Evolutionary conservation across 495 filamentous ascomycete species (phyloP), one percentile per base, ranked within the genome.

Genomic region (Chlorociboria aeruginascens): DNA sequence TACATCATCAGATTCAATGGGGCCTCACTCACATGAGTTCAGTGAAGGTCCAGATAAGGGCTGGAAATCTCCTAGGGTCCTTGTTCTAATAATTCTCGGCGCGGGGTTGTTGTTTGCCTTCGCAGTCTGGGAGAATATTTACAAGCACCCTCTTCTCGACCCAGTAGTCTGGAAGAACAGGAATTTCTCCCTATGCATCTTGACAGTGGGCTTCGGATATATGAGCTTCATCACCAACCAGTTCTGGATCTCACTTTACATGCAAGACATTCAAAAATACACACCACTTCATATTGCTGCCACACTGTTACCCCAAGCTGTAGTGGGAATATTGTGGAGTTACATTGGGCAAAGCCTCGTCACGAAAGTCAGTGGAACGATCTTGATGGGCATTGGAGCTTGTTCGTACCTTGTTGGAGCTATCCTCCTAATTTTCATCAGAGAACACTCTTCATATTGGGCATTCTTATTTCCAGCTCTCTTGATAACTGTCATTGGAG

Each of bases 1-100:
- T 12, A 51, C 55, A 0, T 20, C 12, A 25, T 41, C 32, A 30
- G 10, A 20, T 31, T 43, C 12, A 1, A 9, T 20, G 13, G 25
- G 10, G 9, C 13, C 17, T 38, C n/a, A 16, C 52, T 54, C 43
- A 54, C 36, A 32, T 32, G 20, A 3, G 11, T 7, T 8, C 25
- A 54, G 52, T 13, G 57, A 66, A 48, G 58, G 57, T 7, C 60
- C 63, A 0, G 62, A 78, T 20, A 71, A 74, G 29, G 52, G 52
- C 14, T 82, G 78, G 77, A 61, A 62, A 38, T 78, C 72, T 3
- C 69, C 69, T 16, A 78, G 76, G 49, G 72, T 82, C 11, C 66
- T 78, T 31, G 66, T 66, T 12, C 66, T 81, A 17, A 66, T 82
- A 20, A 66, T 71, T 28, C 56, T 79, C 30, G 75, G 78, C 7